These are phyloP conservation scores for Acacia concinna DNA, from an alignment of 331 rosid genomes.

Conservation along the genomic window DNA sequence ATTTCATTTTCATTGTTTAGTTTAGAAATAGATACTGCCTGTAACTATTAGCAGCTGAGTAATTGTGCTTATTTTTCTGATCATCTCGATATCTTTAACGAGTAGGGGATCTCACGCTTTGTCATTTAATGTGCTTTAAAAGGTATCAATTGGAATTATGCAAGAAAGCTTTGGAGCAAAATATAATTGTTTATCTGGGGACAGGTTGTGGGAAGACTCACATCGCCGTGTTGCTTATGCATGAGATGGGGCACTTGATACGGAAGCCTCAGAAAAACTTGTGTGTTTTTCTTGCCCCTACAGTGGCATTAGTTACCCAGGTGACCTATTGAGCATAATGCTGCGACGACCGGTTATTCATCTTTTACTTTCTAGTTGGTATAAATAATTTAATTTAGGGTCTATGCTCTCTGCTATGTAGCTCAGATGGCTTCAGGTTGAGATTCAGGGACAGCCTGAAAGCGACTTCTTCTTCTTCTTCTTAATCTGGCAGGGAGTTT, in stretches of 20 bases:
- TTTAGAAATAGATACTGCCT: conserved; percentile 6
- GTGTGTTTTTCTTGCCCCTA: conserved; percentile 93
- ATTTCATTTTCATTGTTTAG: neutral
- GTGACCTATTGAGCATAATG: conserved; percentile 41
- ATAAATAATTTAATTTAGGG: neutral
- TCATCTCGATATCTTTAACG: neutral
- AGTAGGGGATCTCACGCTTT: conserved; percentile 19
- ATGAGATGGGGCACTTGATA: conserved; percentile 72
- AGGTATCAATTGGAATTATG: conserved; percentile 90
- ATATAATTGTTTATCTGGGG: conserved; percentile 81
- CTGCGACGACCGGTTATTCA: neutral
- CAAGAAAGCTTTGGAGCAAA: conserved; percentile 83
- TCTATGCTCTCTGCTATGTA: neutral
- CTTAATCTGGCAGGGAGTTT: neutral
- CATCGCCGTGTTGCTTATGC: conserved; percentile 81
- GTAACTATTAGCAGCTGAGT: neutral
- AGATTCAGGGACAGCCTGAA: neutral
- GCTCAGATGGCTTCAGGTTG: neutral
- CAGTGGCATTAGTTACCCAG: conserved; percentile 90
- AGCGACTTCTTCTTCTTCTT: neutral
- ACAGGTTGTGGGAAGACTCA: conserved; percentile 98
- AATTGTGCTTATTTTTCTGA: conserved; percentile 23
- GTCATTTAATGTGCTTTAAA: conserved; percentile 21
- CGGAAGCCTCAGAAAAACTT: conserved; percentile 64
- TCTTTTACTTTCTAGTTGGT: neutral